phyloP scores from a whole-genome alignment of 73 alveolate species.

The Paramecium caudatum region DNA sequence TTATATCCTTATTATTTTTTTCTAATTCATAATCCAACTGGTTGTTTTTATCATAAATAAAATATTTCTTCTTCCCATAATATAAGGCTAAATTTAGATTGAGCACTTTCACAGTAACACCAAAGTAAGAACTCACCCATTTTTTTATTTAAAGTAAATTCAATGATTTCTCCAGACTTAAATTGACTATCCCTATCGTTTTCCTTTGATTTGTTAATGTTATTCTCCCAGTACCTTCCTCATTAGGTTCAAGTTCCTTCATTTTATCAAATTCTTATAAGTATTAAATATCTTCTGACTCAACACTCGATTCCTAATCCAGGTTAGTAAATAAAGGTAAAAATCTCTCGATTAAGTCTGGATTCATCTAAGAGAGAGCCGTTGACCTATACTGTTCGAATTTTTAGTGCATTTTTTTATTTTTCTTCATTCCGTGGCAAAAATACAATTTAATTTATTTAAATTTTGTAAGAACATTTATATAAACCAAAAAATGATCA shows the following conservation, averaged over 20 bases:
- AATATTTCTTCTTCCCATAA: neutral
- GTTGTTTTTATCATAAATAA: neutral
- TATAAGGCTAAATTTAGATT: neutral
- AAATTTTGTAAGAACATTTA: no score
- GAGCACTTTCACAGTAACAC: neutral
- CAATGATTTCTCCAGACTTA: neutral
- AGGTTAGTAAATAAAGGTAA: no score
- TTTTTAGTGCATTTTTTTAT: no score
- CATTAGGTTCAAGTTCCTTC: neutral
- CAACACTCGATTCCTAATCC: neutral
- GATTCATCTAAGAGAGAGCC: no score
- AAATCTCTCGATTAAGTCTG: no score
- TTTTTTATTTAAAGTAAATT: neutral
- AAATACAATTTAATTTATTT: no score
- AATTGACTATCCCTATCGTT: neutral
- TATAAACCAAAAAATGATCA: no score
- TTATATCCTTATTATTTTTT: neutral
- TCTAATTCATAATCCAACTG: neutral
- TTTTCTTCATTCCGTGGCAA: no score
- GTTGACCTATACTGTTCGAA: no score
- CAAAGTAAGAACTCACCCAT: neutral
- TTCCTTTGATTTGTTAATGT: neutral
- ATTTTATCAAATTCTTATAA: conserved; percentile 20
- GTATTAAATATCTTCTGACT: neutral
- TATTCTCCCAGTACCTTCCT: conserved; percentile 29